These are phyloP conservation scores for Aureobasidium pullulans DNA, from an alignment of 2,329 filamentous ascomycete genomes.

Conservation along the genomic window DNA sequence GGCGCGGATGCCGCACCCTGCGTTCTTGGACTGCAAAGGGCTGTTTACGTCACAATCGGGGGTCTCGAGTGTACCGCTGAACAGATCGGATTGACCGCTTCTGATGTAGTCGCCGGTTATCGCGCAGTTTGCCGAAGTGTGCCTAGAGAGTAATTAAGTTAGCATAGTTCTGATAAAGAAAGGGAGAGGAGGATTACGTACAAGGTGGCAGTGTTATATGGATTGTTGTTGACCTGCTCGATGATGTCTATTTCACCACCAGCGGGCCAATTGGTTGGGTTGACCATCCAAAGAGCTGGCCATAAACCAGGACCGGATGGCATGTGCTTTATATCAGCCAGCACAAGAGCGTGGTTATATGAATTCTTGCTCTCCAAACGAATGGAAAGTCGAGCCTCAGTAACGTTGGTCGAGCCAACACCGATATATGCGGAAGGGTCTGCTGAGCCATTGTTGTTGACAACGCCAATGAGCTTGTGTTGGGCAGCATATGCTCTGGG, in stretches of 20 bases:
- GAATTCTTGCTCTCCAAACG: constrained; percentile 40
- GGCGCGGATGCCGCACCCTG: constrained; percentile 35
- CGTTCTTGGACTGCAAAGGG: constrained; percentile 31
- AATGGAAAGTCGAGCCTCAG: constrained; percentile 37
- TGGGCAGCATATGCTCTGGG: constrained; percentile 27
- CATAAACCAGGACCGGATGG: constrained; percentile 45
- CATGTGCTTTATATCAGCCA: constrained; percentile 47
- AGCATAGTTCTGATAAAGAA: too few species aligned
- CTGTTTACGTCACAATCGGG: constrained; percentile 43
- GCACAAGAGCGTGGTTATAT: constrained; percentile 42
- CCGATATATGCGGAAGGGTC: constrained; percentile 32
- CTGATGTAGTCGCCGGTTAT: constrained; percentile 28
- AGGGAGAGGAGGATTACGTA: too few species aligned
- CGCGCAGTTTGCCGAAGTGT: constrained; percentile 38
- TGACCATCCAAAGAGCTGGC: constrained; percentile 41
- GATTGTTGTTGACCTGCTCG: constrained; percentile 39
- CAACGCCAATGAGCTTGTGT: constrained; percentile 33
- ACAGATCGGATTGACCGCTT: constrained; percentile 26
- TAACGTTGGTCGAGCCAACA: constrained; percentile 32
- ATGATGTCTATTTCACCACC: constrained; percentile 45
- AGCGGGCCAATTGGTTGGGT: constrained; percentile 27
- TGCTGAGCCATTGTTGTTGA: constrained; percentile 29
- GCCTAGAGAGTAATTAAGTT: constrained; percentile 15
- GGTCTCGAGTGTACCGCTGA: constrained; percentile 43
- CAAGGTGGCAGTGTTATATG: constrained; percentile 34